Evolutionary conservation across 495 filamentous ascomycete species (phyloP).

Genomic region (Symbiotaphrina buchneri): DNA sequence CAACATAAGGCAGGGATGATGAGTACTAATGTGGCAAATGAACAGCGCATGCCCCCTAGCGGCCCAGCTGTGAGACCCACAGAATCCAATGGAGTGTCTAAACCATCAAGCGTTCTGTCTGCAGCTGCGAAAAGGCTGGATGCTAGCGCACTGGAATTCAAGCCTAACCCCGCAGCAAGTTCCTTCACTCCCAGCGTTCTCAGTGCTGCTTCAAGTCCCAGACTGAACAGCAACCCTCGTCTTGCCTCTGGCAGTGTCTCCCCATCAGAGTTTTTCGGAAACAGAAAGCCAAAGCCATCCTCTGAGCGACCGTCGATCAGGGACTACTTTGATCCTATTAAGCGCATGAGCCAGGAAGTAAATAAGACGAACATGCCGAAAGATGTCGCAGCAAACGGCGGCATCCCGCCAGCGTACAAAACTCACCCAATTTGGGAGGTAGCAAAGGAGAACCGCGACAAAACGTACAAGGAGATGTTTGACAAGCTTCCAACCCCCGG

Average conservation of each 20-base stretch:
- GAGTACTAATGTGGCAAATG: no score
- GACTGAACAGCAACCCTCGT: slow-evolving; percentile 24
- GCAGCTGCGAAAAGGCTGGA: slow-evolving; percentile 48
- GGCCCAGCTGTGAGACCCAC: slow-evolving; percentile 24
- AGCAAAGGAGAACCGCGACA: slow-evolving; percentile 35
- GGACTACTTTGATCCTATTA: slow-evolving; percentile 49
- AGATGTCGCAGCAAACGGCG: slow-evolving; percentile 35
- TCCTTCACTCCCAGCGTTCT: slow-evolving; percentile 51
- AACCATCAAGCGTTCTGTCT: no score
- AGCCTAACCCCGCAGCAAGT: slow-evolving; percentile 54
- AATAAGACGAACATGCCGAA: slow-evolving; percentile 17
- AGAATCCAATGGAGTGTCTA: no score
- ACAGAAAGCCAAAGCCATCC: slow-evolving; percentile 33
- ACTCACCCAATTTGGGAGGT: slow-evolving; percentile 63
- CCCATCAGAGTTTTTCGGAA: slow-evolving; percentile 28
- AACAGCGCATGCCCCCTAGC: slow-evolving; percentile 23
- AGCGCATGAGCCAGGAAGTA: slow-evolving; percentile 39
- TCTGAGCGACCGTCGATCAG: slow-evolving; percentile 36
- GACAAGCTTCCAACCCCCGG: slow-evolving; percentile 31
- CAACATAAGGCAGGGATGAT: slow-evolving; percentile 25
- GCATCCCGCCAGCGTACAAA: slow-evolving; percentile 53
- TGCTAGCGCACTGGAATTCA: slow-evolving; percentile 63
- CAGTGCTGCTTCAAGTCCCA: slow-evolving; percentile 40
- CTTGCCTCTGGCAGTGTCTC: slow-evolving; percentile 27
- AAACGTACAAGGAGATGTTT: slow-evolving; percentile 55